phyloP scores from a whole-genome alignment of 257 asterid species.

The Forsythia viridissima region DNA sequence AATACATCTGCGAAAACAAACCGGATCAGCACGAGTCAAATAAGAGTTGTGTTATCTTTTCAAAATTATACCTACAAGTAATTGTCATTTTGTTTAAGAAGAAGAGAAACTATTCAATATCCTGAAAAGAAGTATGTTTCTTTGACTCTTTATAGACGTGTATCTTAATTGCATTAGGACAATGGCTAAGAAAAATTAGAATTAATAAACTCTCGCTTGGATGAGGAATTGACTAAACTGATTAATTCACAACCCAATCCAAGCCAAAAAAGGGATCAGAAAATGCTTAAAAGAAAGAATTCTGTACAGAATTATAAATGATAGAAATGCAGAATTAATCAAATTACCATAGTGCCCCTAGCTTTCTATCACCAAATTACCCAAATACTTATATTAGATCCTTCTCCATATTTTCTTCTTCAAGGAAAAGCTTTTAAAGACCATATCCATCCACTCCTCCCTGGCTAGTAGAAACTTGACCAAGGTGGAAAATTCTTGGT shows the following conservation, averaged over 20 bases:
- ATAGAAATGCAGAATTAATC: not conserved
- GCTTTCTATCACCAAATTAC: not conserved
- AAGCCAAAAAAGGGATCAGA: not conserved
- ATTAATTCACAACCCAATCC: not conserved
- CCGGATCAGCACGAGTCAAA: slow-evolving; percentile 9
- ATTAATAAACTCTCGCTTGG: not conserved
- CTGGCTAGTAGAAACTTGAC: not conserved
- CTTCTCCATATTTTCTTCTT: not conserved
- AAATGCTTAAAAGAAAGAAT: not conserved
- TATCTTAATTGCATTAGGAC: not conserved
- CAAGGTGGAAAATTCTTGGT: not conserved
- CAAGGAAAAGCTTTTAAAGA: not conserved
- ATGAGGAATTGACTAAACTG: not conserved
- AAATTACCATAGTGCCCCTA: not conserved
- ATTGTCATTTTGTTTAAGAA: not conserved
- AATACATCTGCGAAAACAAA: slow-evolving; percentile 72
- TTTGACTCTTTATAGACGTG: not conserved
- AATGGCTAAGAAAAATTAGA: not conserved
- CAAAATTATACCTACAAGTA: not conserved
- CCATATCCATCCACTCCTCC: not conserved
- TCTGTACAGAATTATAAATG: not conserved
- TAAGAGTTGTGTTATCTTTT: not conserved
- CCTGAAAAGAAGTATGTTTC: no score
- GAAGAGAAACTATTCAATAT: not conserved
- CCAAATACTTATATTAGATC: not conserved